Percentiles rank a stretch among this genome's conserved stretches.
Conservation (phyloP, 305 asterid species). For the Fraxinus platypoda region DNA sequence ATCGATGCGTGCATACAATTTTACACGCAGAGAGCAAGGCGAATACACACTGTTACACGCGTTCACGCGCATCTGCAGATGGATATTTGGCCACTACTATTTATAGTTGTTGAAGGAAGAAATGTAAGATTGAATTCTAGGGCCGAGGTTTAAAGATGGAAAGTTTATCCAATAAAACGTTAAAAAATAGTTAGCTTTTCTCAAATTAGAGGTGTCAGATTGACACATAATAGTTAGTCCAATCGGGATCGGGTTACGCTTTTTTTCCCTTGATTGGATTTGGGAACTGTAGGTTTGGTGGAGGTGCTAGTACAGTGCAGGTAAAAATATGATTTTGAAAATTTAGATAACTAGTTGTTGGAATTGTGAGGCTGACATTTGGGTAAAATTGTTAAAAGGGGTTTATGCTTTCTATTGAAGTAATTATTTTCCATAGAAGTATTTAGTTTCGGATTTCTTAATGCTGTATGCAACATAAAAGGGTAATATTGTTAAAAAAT, state of each 20-base stretch:
- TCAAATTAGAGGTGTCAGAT: not conserved
- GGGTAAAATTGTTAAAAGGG: not conserved
- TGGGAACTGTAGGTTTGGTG: not conserved
- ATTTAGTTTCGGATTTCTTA: not conserved
- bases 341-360: not conserved
- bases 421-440: not conserved
- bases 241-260: not conserved
- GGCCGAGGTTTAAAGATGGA: not conserved
- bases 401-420: not conserved
- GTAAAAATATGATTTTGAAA: not conserved
- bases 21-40: not conserved
- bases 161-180: not conserved
- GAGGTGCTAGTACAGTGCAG: not conserved
- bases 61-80: not conserved
- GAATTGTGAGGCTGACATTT: not conserved
- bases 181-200: not conserved
- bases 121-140: not conserved
- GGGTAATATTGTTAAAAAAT: not conserved
- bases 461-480: not conserved
- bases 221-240: not conserved
- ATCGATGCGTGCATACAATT: conserved; percentile 5
- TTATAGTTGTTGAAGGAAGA: not conserved
- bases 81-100: not conserved
- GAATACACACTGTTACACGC: not conserved
- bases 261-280: not conserved